Conservation (phyloP, 352 stramenopile genomes). For the Thalassiosira mediterranea region DNA sequence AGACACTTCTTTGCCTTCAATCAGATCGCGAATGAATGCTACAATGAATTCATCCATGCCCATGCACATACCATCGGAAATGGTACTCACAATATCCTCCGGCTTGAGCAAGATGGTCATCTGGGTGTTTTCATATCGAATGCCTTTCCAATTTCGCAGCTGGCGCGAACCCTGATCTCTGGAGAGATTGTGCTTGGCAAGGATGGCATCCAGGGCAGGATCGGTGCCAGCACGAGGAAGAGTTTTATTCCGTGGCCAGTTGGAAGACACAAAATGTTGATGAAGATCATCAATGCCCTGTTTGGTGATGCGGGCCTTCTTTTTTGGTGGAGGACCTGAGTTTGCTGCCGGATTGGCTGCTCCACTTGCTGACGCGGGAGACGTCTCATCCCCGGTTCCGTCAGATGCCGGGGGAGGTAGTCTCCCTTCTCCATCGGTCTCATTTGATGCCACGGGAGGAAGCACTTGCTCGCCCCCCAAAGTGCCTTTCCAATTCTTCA, state of each 20-base stretch:
- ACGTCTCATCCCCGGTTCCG: no score
- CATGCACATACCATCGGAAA: slow-evolving; percentile 11
- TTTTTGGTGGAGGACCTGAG: no score
- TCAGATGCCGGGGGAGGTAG: no score
- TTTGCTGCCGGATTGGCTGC: no score
- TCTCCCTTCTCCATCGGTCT: no score
- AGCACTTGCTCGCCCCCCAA: no score
- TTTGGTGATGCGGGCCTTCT: no score
- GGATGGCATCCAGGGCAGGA: neutral
- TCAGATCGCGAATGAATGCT: no score
- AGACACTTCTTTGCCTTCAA: no score
- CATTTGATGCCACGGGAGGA: no score
- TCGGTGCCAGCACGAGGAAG: slow-evolving; percentile 1
- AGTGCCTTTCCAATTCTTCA: slow-evolving; percentile 9
- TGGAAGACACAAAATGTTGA: slow-evolving; percentile 10
- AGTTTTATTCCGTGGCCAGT: slow-evolving; percentile 22
- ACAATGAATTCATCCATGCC: neutral
- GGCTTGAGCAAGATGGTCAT: slow-evolving; percentile 10
- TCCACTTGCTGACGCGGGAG: no score
- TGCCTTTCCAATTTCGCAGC: slow-evolving; percentile 9
- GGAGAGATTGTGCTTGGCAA: slow-evolving; percentile 3
- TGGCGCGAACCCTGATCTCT: slow-evolving; percentile 8
- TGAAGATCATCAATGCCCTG: slow-evolving; percentile 11
- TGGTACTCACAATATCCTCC: slow-evolving; percentile 6
- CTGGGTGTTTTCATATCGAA: slow-evolving; percentile 7